These are phyloP conservation scores for Trichoderma citrinoviride DNA, from an alignment of 2,329 filamentous ascomycete species.

Conservation along the genomic window DNA sequence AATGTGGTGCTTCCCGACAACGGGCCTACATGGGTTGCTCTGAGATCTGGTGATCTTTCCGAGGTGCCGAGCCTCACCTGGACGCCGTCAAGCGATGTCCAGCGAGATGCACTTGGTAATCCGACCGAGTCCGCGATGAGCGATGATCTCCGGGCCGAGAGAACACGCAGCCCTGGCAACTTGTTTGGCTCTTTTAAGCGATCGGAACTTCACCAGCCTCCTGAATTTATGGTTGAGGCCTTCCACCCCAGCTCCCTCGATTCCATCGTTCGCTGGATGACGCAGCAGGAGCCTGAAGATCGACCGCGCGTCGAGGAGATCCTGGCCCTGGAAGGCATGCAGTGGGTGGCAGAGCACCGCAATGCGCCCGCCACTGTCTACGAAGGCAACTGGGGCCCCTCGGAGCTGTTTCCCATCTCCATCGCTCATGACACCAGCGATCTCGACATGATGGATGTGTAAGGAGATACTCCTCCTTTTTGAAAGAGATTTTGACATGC, in stretches of 20 bases:
- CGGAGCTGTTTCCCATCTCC: slow-evolving; percentile 45
- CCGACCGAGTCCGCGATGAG: slow-evolving; percentile 40
- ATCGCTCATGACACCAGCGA: slow-evolving; percentile 41
- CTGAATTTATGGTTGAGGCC: slow-evolving; percentile 83
- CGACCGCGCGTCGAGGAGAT: slow-evolving; percentile 75
- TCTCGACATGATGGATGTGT: slow-evolving; percentile 61
- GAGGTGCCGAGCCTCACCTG: slow-evolving; percentile 86
- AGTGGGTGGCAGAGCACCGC: slow-evolving; percentile 75
- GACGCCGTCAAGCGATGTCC: slow-evolving; percentile 67
- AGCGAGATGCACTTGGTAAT: slow-evolving; percentile 67
- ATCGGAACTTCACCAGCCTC: slow-evolving; percentile 60
- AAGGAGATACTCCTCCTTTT: slow-evolving; percentile 24
- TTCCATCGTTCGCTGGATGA: slow-evolving; percentile 83
- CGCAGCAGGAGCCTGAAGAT: slow-evolving; percentile 67
- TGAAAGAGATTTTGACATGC: background rate
- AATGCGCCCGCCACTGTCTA: slow-evolving; percentile 90
- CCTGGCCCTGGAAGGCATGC: slow-evolving; percentile 68
- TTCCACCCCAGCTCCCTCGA: slow-evolving; percentile 74
- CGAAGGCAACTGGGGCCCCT: slow-evolving; percentile 93
- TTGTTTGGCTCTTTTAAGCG: slow-evolving; percentile 48
- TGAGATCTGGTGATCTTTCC: slow-evolving; percentile 84
- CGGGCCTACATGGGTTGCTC: slow-evolving; percentile 83
- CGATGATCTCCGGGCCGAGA: slow-evolving; percentile 35
- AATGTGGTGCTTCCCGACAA: slow-evolving; percentile 95
- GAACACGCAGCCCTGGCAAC: slow-evolving; percentile 36